Percentiles rank a stretch among this genome's conserved stretches.
phyloP scores from a whole-genome alignment of 2,329 filamentous ascomycete species.

The Alternaria postmessia region DNA sequence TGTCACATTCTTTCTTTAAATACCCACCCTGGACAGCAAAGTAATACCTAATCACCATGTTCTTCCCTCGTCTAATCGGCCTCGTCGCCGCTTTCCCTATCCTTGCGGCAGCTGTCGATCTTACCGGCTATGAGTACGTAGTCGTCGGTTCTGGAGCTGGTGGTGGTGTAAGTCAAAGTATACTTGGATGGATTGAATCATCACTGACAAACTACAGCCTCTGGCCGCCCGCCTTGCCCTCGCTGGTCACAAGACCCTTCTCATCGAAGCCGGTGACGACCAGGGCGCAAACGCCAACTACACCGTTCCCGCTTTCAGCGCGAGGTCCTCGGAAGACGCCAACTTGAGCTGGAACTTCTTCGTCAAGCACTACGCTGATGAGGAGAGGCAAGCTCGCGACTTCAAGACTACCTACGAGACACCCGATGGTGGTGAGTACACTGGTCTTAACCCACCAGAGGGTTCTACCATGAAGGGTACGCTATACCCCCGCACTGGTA shows the following conservation, averaged over 20 bases:
- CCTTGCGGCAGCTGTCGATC: constrained; percentile 37
- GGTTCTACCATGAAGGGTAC: constrained; percentile 63
- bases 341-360: constrained; percentile 70
- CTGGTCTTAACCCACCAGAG: constrained; percentile 61
- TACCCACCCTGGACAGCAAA: constrained; percentile 1
- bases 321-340: constrained; percentile 63
- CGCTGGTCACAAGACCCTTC: constrained; percentile 66
- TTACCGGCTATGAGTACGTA: constrained; percentile 66
- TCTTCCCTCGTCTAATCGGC: constrained; percentile 31
- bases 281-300: constrained; percentile 61
- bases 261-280: constrained; percentile 69
- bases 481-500: constrained; percentile 66
- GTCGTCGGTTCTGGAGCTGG: constrained; percentile 63
- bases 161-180: constrained; percentile 24
- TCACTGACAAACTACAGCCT: constrained; percentile 19
- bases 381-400: constrained; percentile 62
- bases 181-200: not conserved
- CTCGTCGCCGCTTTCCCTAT: constrained; percentile 31
- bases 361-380: constrained; percentile 67
- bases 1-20: constrained; percentile 23
- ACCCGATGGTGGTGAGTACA: constrained; percentile 50
- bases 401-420: constrained; percentile 66
- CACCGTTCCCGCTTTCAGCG: constrained; percentile 63
- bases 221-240: constrained; percentile 64
- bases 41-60: constrained; percentile 28